A percentile compares a stretch with the other conserved stretches of the same genome.
Conservation (phyloP, 2,329 filamentous ascomycete species). For the Fusarium dlaminii region DNA sequence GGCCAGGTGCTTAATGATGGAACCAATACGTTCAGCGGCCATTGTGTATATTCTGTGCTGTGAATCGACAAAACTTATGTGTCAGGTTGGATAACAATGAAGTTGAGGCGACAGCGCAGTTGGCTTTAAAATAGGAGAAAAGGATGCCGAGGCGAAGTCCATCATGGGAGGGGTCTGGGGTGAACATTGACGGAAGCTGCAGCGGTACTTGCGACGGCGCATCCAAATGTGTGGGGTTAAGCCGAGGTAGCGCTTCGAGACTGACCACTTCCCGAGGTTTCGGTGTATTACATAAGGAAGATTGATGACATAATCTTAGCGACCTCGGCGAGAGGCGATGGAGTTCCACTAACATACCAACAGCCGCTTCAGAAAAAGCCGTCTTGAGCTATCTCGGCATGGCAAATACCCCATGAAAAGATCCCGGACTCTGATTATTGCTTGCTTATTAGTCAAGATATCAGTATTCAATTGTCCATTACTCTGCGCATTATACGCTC, state of each 20-base stretch:
- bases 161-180: slow-evolving; percentile 32
- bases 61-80: neutral
- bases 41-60: slow-evolving; percentile 57
- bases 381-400: neutral
- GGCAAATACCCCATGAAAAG: neutral
- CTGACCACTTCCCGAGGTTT: slow-evolving; percentile 36
- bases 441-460: neutral
- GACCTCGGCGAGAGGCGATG: neutral
- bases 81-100: neutral
- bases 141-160: slow-evolving; percentile 32
- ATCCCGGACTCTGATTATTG: too few relatives aligned
- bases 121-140: slow-evolving; percentile 28
- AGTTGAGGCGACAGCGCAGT: neutral
- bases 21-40: slow-evolving; percentile 86
- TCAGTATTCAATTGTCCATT: too few relatives aligned
- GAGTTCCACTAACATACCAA: neutral
- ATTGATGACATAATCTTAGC: neutral
- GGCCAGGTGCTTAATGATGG: slow-evolving; percentile 86
- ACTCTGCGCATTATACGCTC: neutral
- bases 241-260: slow-evolving; percentile 41
- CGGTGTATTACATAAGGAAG: slow-evolving; percentile 15
- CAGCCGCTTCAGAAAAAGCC: neutral
- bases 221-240: slow-evolving; percentile 40
- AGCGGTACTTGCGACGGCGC: slow-evolving; percentile 31
- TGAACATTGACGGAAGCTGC: slow-evolving; percentile 30